Conservation (phyloP, 371 early-diverging fungal species). For the Mucor circinelloides region DNA sequence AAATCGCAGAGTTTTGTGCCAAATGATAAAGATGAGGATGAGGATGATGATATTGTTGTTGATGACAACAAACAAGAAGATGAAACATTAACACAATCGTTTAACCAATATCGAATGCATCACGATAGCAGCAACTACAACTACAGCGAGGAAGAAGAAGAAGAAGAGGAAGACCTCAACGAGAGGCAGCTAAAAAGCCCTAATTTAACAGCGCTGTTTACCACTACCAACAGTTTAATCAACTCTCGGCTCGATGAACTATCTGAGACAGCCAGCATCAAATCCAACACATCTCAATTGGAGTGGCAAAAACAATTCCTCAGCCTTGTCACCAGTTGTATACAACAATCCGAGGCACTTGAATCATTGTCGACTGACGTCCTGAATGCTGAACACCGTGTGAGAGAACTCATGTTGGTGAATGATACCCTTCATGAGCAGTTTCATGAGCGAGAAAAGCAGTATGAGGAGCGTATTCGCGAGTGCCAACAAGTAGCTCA, state of each 20-base stretch:
- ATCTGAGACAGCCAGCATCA: conserved; percentile 28
- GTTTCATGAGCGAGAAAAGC: conserved; percentile 29
- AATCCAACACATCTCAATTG: conserved; percentile 4
- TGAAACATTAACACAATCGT: background rate
- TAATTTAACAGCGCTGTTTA: conserved; percentile 24
- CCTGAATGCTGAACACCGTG: conserved; percentile 25
- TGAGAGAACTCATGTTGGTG: conserved; percentile 26
- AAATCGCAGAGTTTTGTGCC: conserved; percentile 7
- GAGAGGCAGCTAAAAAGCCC: conserved; percentile 3
- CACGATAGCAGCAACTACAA: background rate
- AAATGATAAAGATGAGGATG: conserved; percentile 2
- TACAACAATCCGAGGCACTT: conserved; percentile 34
- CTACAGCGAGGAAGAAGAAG: background rate
- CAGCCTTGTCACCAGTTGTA: conserved; percentile 25
- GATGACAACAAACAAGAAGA: background rate
- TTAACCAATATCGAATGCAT: background rate
- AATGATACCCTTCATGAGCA: conserved; percentile 24
- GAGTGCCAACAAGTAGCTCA: conserved; percentile 29
- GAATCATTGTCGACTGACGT: conserved; percentile 34
- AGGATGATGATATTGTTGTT: background rate
- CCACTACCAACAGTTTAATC: conserved; percentile 42
- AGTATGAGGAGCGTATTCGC: conserved; percentile 29
- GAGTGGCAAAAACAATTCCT: conserved; percentile 33
- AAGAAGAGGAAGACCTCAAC: background rate
- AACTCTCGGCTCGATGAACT: conserved; percentile 40